phyloP scores from a whole-genome alignment of 345 rosid genomes.

The Garcia nutans region DNA sequence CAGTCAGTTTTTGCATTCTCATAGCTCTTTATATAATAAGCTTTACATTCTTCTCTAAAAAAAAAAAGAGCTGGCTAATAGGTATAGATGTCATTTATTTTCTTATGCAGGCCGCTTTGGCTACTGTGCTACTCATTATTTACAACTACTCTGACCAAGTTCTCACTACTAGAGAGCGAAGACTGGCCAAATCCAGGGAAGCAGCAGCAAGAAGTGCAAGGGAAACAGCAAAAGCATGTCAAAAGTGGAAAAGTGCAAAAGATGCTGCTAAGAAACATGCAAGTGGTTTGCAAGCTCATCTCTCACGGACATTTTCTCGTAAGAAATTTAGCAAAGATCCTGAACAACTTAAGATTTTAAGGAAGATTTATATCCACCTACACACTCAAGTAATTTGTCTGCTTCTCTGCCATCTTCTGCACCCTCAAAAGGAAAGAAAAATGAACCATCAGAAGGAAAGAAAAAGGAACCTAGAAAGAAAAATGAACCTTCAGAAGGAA shows the following conservation, averaged over 20 bases:
- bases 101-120: slow-evolving; percentile 62
- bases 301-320: slow-evolving; percentile 66
- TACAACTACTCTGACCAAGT: slow-evolving; percentile 93
- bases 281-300: slow-evolving; percentile 57
- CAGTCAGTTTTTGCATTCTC: slow-evolving; percentile 13
- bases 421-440: too few species aligned
- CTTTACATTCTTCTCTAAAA: slow-evolving; percentile 6
- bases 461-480: slow-evolving; percentile 30
- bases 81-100: slow-evolving; percentile 14
- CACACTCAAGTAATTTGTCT: slow-evolving; percentile 29
- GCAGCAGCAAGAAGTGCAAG: slow-evolving; percentile 73
- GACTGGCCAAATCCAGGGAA: slow-evolving; percentile 78
- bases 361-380: slow-evolving; percentile 40
- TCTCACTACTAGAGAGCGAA: slow-evolving; percentile 65
- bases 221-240: slow-evolving; percentile 69
- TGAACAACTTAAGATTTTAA: slow-evolving; percentile 47
- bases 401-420: slow-evolving; percentile 23
- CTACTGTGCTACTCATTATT: slow-evolving; percentile 69
- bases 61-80: slow-evolving; percentile 3
- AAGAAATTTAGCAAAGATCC: slow-evolving; percentile 28
- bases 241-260: slow-evolving; percentile 76
- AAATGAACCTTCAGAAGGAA: slow-evolving; percentile 28
- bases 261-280: slow-evolving; percentile 68
- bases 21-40: not conserved
- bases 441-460: slow-evolving; percentile 30